Conservation (phyloP, 2,329 filamentous ascomycete genomes). For the Allantophomopsis cytisporea region DNA sequence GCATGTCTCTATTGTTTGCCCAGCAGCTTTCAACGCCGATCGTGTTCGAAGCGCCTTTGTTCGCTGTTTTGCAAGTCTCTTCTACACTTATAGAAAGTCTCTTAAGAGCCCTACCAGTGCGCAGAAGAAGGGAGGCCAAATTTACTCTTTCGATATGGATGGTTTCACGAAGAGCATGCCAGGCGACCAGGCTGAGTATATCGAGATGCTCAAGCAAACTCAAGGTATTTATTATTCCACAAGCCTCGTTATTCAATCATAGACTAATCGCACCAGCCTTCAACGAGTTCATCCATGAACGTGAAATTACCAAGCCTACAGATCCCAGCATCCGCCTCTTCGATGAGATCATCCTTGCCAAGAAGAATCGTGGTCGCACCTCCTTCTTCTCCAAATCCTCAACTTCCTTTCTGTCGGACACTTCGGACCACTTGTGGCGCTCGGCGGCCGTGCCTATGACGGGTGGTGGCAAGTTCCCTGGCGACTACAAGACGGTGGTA, state of each 20-base stretch:
- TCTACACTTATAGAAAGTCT: conserved; percentile 54
- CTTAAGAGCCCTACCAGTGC: conserved; percentile 44
- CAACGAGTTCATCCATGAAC: conserved; percentile 76
- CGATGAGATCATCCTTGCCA: conserved; percentile 73
- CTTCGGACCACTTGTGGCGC: conserved; percentile 68
- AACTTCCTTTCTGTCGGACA: conserved; percentile 55
- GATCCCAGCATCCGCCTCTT: conserved; percentile 62
- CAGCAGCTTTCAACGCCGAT: conserved; percentile 46
- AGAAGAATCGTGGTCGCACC: conserved; percentile 49
- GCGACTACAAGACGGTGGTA: conserved; percentile 46
- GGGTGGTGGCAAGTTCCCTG: conserved; percentile 46
- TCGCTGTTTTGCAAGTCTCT: conserved; percentile 48
- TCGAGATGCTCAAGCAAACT: conserved; percentile 49
- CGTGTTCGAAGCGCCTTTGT: conserved; percentile 51
- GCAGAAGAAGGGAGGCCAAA: conserved; percentile 44
- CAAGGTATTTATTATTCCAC: conserved; percentile 34
- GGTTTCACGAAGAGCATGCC: conserved; percentile 51
- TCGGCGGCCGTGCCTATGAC: conserved; percentile 42
- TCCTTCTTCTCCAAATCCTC: conserved; percentile 30
- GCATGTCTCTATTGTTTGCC: conserved; percentile 49
- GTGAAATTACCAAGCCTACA: conserved; percentile 49
- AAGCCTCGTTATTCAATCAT: conserved; percentile 22
- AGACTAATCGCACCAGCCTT: conserved; percentile 33
- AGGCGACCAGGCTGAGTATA: conserved; percentile 52
- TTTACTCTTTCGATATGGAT: conserved; percentile 52